phyloP scores from a whole-genome alignment of 148 eudicot genomes.

The Diospyros lotus region DNA sequence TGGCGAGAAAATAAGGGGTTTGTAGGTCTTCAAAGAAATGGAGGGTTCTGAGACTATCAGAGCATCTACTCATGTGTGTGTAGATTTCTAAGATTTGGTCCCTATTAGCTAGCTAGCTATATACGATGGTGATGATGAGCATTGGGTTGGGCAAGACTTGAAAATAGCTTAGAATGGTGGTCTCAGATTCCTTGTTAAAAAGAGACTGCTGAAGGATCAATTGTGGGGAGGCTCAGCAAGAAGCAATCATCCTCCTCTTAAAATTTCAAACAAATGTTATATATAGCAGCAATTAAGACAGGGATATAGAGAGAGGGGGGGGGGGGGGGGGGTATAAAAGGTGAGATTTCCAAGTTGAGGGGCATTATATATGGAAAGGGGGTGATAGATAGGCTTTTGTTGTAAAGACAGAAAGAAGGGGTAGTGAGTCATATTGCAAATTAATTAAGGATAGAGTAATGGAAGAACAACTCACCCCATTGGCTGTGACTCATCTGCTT shows the following conservation, averaged over 20 bases:
- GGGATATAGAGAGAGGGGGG: conserved; percentile 9
- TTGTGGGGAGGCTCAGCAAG: conserved; percentile 18
- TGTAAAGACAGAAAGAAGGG: conserved; percentile 8
- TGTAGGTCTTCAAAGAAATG: conserved; percentile 9
- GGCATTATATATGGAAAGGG: conserved; percentile 23
- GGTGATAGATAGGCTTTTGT: conserved; percentile 21
- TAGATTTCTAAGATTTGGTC: conserved; percentile 41
- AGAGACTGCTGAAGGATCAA: too few relatives aligned
- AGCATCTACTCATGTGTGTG: conserved; percentile 30
- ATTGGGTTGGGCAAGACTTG: conserved; percentile 13
- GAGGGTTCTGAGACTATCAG: conserved; percentile 17
- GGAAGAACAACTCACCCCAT: conserved; percentile 84
- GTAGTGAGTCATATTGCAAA: conserved; percentile 2
- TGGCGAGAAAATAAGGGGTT: conserved; percentile 2
- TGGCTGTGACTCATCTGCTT: conserved; percentile 91
- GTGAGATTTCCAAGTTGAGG: conserved; percentile 26
- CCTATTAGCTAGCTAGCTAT: not conserved
- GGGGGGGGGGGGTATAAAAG: conserved; percentile 20
- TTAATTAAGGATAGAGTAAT: conserved; percentile 16
- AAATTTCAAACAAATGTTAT: not conserved
- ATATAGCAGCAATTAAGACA: not conserved
- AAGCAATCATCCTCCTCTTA: conserved; percentile 21
- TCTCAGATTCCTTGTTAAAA: too few relatives aligned
- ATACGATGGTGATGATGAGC: conserved; percentile 10
- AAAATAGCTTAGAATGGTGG: not conserved